Conservation (phyloP, 768 basidiomycete species). For the Dioszegia crocea region DNA sequence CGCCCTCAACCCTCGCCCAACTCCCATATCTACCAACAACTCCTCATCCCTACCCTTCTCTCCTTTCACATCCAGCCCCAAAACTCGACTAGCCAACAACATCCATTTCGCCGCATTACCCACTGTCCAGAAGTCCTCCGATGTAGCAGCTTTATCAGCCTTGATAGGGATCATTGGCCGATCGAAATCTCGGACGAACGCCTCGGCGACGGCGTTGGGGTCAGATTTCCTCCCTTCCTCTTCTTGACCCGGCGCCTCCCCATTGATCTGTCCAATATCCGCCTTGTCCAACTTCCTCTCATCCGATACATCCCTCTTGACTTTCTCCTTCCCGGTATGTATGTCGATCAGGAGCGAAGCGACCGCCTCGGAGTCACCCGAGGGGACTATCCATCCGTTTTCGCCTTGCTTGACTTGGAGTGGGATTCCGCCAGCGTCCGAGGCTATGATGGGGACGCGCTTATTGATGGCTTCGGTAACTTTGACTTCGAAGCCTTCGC, state of each 20-base stretch:
- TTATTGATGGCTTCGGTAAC: slow-evolving; percentile 72
- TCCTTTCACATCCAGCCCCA: slow-evolving; percentile 16
- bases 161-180: slow-evolving; percentile 31
- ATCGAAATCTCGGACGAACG: slow-evolving; percentile 37
- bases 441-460: slow-evolving; percentile 79
- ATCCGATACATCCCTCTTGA: slow-evolving; percentile 15
- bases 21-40: slow-evolving; percentile 25
- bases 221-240: slow-evolving; percentile 16
- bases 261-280: not conserved
- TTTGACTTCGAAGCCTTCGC: slow-evolving; percentile 94
- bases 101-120: slow-evolving; percentile 47
- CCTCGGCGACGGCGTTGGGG: slow-evolving; percentile 39
- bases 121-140: slow-evolving; percentile 49
- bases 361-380: slow-evolving; percentile 70
- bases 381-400: slow-evolving; percentile 76
- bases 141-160: slow-evolving; percentile 29
- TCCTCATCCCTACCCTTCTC: not conserved
- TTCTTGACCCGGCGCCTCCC: not conserved
- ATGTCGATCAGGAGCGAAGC: slow-evolving; percentile 72
- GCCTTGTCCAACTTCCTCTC: not conserved
- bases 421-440: slow-evolving; percentile 85
- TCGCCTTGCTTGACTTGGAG: slow-evolving; percentile 83
- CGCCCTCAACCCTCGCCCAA: slow-evolving; percentile 21
- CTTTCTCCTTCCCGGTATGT: slow-evolving; percentile 61
- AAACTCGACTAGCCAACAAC: slow-evolving; percentile 26